These are phyloP conservation scores for Cordyceps cateniannulata DNA, from an alignment of 2,329 filamentous ascomycete species.

Conservation along the genomic window DNA sequence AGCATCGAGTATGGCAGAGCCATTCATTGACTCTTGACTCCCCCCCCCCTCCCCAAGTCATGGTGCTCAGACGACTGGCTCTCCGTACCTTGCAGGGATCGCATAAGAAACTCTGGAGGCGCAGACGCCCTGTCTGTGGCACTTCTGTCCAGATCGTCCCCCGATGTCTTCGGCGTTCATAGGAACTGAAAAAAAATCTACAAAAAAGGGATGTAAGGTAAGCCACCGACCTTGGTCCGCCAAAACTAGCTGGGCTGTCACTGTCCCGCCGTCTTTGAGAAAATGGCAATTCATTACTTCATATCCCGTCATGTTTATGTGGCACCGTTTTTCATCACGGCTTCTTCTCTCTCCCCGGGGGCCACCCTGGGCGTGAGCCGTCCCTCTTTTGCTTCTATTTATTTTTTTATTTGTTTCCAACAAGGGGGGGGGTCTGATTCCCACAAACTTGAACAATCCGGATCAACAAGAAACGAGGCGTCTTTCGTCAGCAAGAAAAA, in stretches of 20 bases:
- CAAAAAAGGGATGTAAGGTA: neutral
- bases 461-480: too few relatives aligned
- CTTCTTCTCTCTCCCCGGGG: neutral
- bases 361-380: neutral
- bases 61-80: too few relatives aligned
- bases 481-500: too few relatives aligned
- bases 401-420: neutral
- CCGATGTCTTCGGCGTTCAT: neutral
- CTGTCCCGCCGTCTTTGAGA: neutral
- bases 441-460: neutral
- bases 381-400: too few relatives aligned
- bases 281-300: neutral
- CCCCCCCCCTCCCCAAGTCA: neutral
- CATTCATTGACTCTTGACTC: neutral
- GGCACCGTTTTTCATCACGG: neutral
- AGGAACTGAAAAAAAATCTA: neutral
- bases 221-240: neutral
- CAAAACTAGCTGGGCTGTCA: constrained; percentile 1
- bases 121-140: neutral
- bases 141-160: neutral
- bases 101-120: neutral
- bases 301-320: too few relatives aligned
- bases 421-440: neutral
- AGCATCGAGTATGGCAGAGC: neutral
- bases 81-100: constrained; percentile 6